Conservation (phyloP, 2,329 filamentous ascomycete species). For the Thermoascus crustaceus region DNA sequence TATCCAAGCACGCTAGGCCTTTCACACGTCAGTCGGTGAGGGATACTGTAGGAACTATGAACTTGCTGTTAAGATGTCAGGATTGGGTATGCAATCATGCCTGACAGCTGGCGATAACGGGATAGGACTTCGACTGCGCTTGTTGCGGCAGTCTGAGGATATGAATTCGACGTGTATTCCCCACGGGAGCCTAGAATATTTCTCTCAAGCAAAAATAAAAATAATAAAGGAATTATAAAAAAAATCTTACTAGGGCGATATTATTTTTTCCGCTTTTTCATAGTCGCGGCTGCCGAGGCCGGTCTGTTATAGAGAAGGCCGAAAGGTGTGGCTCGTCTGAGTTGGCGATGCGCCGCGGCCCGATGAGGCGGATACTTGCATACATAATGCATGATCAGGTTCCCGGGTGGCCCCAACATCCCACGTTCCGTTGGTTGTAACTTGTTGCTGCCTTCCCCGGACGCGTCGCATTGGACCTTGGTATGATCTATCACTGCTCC, state of each 20-base stretch:
- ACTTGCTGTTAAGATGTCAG: not conserved
- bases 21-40: slow-evolving; percentile 4
- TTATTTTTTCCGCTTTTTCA: not conserved
- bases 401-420: no score
- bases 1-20: not conserved
- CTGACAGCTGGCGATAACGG: slow-evolving; percentile 7
- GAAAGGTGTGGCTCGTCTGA: slow-evolving; percentile 11
- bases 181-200: no score
- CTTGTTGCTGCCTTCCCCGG: no score
- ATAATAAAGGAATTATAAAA: no score
- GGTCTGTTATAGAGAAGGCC: slow-evolving; percentile 7
- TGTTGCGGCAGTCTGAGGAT: no score
- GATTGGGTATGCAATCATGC: slow-evolving; percentile 10
- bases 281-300: slow-evolving; percentile 4
- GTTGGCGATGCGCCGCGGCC: slow-evolving; percentile 9
- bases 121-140: not conserved
- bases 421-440: not conserved
- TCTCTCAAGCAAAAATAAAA: no score
- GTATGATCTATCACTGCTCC: not conserved
- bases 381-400: no score
- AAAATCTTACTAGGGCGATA: no score
- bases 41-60: not conserved
- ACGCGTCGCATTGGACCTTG: no score
- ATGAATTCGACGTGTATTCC: no score
- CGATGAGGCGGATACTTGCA: slow-evolving; percentile 4